A percentile compares a stretch with the other conserved stretches of the same genome.
These are phyloP conservation scores for Xylaria arbuscula DNA, from an alignment of 2,329 filamentous ascomycete genomes.

Conservation along the genomic window DNA sequence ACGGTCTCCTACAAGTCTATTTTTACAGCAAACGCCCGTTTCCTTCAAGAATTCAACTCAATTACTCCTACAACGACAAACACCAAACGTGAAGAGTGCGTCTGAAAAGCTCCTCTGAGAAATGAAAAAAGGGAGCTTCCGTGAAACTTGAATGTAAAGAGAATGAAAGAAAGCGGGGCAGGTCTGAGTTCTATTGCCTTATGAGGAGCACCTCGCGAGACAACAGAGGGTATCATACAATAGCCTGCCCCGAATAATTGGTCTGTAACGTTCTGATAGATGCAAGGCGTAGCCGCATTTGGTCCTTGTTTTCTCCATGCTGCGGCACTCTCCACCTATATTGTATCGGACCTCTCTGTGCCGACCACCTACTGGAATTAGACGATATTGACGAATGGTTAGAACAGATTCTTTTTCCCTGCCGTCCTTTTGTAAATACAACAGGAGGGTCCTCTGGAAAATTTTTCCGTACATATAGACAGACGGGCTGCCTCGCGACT, in stretches of 20 bases:
- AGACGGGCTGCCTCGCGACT: constrained; percentile 27
- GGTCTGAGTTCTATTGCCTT: background rate
- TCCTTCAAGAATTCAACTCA: constrained; percentile 19
- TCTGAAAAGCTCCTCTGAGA: constrained; percentile 6
- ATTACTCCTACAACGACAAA: constrained; percentile 31
- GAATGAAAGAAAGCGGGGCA: constrained; percentile 9
- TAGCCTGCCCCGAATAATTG: constrained; percentile 25
- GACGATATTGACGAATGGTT: too few species aligned
- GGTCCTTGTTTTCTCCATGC: constrained; percentile 1
- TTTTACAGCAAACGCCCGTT: constrained; percentile 17
- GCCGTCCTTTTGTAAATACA: too few species aligned
- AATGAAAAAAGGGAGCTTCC: constrained; percentile 1
- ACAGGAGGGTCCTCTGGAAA: too few species aligned
- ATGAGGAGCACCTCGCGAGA: constrained; percentile 20
- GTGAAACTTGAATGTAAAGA: constrained; percentile 18
- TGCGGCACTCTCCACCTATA: background rate
- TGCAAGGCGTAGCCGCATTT: too few species aligned
- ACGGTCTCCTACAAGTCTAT: constrained; percentile 6
- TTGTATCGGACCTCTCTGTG: constrained; percentile 19
- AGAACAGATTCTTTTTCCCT: too few species aligned
- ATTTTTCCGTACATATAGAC: too few species aligned
- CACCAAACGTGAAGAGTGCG: constrained; percentile 7
- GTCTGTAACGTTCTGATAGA: too few species aligned
- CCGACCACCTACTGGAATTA: background rate
- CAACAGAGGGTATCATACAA: constrained; percentile 36